Evolutionary conservation across 208 protist species (phyloP).

Genomic region (Tetramitus jugosus): DNA sequence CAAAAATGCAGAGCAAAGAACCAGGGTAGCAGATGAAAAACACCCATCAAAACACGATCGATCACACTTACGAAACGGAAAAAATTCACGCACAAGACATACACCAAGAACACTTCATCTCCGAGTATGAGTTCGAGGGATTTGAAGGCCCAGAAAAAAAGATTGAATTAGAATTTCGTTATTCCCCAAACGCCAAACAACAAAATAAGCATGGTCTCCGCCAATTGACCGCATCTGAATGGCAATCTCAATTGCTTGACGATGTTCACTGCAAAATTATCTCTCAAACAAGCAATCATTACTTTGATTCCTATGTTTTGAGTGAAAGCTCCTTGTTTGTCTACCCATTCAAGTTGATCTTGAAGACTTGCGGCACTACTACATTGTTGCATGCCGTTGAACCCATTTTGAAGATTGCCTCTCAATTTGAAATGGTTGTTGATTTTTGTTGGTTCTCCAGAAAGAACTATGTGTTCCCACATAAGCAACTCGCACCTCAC

Average conservation of each 20-base stretch:
- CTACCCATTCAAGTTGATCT: slow-evolving; percentile 67
- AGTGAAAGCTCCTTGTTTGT: slow-evolving; percentile 85
- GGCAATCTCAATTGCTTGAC: slow-evolving; percentile 53
- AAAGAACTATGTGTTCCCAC: slow-evolving; percentile 82
- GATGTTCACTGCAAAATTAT: slow-evolving; percentile 72
- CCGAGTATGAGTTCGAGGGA: slow-evolving; percentile 36
- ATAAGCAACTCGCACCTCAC: slow-evolving; percentile 72
- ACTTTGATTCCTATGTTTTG: slow-evolving; percentile 78
- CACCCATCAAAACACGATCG: too few relatives aligned
- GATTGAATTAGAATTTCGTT: slow-evolving; percentile 67
- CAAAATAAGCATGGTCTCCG: slow-evolving; percentile 47
- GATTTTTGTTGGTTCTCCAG: slow-evolving; percentile 53
- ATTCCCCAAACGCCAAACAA: slow-evolving; percentile 26
- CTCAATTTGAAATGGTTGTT: neutral
- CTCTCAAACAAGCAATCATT: slow-evolving; percentile 56
- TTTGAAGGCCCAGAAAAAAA: slow-evolving; percentile 83
- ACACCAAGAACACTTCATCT: too few relatives aligned
- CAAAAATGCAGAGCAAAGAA: too few relatives aligned
- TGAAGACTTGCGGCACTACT: slow-evolving; percentile 86
- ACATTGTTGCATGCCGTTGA: slow-evolving; percentile 75
- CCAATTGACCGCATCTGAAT: slow-evolving; percentile 56
- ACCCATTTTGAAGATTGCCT: slow-evolving; percentile 58
- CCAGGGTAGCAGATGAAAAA: too few relatives aligned
- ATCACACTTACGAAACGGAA: too few relatives aligned
- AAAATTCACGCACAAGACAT: too few relatives aligned